Evolutionary conservation across 805 yeast species (phyloP).

Genomic region (Phaffomyces thermotolerans): DNA sequence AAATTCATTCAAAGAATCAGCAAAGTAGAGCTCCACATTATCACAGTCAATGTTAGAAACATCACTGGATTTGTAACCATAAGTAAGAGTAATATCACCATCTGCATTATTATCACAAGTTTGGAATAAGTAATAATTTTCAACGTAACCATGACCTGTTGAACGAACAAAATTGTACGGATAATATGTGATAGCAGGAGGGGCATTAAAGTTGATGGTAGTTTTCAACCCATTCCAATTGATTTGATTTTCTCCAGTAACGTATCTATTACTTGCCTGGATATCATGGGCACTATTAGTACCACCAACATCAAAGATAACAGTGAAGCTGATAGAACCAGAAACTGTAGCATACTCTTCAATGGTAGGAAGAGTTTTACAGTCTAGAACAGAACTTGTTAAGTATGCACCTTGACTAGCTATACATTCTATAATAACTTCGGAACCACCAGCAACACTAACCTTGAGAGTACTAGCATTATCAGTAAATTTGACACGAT

Average conservation of each 20-base stretch:
- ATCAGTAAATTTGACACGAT: constrained; percentile 28
- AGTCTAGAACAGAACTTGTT: constrained; percentile 24
- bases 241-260: constrained; percentile 24
- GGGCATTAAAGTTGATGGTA: constrained; percentile 21
- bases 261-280: constrained; percentile 24
- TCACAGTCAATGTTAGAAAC: constrained; percentile 21
- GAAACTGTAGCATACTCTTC: constrained; percentile 14
- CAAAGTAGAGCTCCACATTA: constrained; percentile 12
- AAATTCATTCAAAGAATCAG: constrained; percentile 29
- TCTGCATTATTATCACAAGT: constrained; percentile 23
- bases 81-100: constrained; percentile 22
- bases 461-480: constrained; percentile 15
- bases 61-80: constrained; percentile 5
- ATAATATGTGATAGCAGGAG: constrained; percentile 11
- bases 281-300: constrained; percentile 25
- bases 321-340: constrained; percentile 25
- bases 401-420: constrained; percentile 28
- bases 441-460: constrained; percentile 18
- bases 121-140: constrained; percentile 28
- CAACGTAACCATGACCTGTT: constrained; percentile 26
- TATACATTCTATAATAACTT: constrained; percentile 24
- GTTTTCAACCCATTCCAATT: constrained; percentile 23
- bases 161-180: constrained; percentile 24
- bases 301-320: constrained; percentile 30
- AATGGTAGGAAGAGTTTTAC: constrained; percentile 21